Conservation (phyloP, 306 rosid species). For the Ochetophila trinervis region DNA sequence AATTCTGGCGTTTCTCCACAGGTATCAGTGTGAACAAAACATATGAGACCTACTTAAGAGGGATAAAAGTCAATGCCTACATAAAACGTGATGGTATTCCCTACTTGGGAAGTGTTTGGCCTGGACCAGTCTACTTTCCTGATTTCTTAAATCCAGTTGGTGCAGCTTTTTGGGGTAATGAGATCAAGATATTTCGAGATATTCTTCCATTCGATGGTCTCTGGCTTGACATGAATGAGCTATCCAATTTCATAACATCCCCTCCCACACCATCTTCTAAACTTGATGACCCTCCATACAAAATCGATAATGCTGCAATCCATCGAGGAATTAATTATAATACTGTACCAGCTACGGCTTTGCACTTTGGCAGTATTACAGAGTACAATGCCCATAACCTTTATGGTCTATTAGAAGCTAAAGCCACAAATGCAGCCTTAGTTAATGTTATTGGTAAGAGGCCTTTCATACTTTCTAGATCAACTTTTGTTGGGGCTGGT, state of each 20-base stretch:
- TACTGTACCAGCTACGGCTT: conserved; percentile 58
- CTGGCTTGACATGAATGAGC: conserved; percentile 90
- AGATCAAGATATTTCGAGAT: conserved; percentile 58
- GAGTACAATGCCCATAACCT: conserved; percentile 80
- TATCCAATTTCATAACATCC: conserved; percentile 69
- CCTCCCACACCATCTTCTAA: conserved; percentile 41
- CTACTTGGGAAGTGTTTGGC: conserved; percentile 86
- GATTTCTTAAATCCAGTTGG: conserved; percentile 66
- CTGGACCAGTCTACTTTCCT: conserved; percentile 76
- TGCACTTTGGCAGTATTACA: conserved; percentile 59
- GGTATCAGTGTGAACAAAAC: conserved; percentile 64
- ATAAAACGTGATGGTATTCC: conserved; percentile 61
- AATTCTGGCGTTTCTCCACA: conserved; percentile 20
- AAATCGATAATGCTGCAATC: conserved; percentile 46
- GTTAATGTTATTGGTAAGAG: conserved; percentile 57
- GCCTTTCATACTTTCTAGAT: conserved; percentile 80
- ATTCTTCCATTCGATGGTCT: conserved; percentile 71
- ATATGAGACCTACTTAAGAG: conserved; percentile 60
- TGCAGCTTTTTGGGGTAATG: conserved; percentile 55
- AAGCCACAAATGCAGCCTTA: conserved; percentile 61
- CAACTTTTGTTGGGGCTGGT: conserved; percentile 87
- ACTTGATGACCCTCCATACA: conserved; percentile 81
- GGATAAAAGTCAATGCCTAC: conserved; percentile 60
- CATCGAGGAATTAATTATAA: conserved; percentile 38
- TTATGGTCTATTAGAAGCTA: conserved; percentile 68